phyloP scores from a whole-genome alignment of 2,329 filamentous ascomycete species.

The Talaromyces pinophilus region DNA sequence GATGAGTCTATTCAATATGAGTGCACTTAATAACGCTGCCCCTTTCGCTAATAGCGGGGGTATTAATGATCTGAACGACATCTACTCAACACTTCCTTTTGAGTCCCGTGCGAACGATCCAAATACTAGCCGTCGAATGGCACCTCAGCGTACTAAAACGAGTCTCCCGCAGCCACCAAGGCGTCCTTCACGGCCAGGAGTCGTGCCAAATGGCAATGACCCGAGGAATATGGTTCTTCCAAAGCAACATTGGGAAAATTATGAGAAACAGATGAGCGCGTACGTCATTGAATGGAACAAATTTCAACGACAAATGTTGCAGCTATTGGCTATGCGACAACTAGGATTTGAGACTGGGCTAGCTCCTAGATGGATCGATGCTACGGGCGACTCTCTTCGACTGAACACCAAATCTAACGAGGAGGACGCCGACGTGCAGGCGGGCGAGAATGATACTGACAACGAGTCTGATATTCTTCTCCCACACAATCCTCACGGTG shows the following conservation, averaged over 20 bases:
- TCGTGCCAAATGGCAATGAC: conserved; percentile 27
- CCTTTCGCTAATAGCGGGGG: conserved; percentile 54
- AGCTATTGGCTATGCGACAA: conserved; percentile 57
- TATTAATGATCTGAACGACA: conserved; percentile 55
- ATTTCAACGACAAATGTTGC: conserved; percentile 58
- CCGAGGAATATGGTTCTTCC: conserved; percentile 45
- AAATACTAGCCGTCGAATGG: conserved; percentile 41
- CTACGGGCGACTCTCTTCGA: conserved; percentile 50
- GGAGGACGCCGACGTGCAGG: not conserved
- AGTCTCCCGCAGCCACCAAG: conserved; percentile 55
- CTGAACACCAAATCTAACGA: conserved; percentile 32
- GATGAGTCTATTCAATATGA: conserved; percentile 47
- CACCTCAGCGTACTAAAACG: conserved; percentile 42
- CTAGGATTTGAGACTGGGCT: conserved; percentile 49
- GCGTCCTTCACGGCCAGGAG: conserved; percentile 45
- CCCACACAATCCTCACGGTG: conserved; percentile 39
- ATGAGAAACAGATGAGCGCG: conserved; percentile 54
- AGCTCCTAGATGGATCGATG: conserved; percentile 53
- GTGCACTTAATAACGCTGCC: conserved; percentile 52
- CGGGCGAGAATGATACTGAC: conserved; percentile 29
- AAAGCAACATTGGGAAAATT: conserved; percentile 52
- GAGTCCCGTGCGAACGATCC: conserved; percentile 53
- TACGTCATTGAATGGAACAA: conserved; percentile 60
- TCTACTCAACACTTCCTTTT: conserved; percentile 60
- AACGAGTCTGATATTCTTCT: conserved; percentile 36